A percentile compares a stretch with the other conserved stretches of the same genome.
Evolutionary conservation across 768 basidiomycete genomes (phyloP).

Genomic region (Pleurotus tuoliensis): DNA sequence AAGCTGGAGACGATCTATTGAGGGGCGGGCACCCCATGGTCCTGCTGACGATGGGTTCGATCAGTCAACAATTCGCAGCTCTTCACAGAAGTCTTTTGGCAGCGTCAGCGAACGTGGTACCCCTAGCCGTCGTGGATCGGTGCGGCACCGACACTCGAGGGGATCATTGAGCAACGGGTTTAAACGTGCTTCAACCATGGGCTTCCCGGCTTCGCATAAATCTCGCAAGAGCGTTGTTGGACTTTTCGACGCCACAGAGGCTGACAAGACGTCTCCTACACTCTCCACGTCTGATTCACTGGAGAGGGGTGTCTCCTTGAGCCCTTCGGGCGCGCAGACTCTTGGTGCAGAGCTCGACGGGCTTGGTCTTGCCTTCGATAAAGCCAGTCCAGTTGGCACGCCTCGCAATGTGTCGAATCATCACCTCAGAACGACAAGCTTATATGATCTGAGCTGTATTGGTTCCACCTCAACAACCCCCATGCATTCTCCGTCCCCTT

Average conservation of each 20-base stretch:
- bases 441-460: slow-evolving; percentile 47
- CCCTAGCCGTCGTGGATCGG: neutral
- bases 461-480: slow-evolving; percentile 31
- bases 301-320: neutral
- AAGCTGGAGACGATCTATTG: slow-evolving; percentile 42
- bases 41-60: neutral
- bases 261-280: slow-evolving; percentile 22
- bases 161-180: neutral
- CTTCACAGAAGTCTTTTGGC: slow-evolving; percentile 6
- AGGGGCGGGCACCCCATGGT: slow-evolving; percentile 18
- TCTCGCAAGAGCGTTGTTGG: slow-evolving; percentile 58
- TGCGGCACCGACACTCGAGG: neutral
- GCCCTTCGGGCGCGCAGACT: neutral
- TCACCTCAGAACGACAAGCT: slow-evolving; percentile 51
- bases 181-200: slow-evolving; percentile 7
- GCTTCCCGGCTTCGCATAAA: slow-evolving; percentile 14
- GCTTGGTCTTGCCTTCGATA: slow-evolving; percentile 9
- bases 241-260: slow-evolving; percentile 45
- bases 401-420: slow-evolving; percentile 29
- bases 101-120: slow-evolving; percentile 5
- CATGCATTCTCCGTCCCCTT: slow-evolving; percentile 30
- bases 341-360: slow-evolving; percentile 1
- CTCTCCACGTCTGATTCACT: slow-evolving; percentile 23
- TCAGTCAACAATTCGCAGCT: slow-evolving; percentile 8
- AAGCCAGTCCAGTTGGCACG: slow-evolving; percentile 28